Percentiles rank a stretch among this genome's conserved stretches.
Conservation (phyloP, 1,284 basidiomycete species). For the Veloboletus limbatus region DNA sequence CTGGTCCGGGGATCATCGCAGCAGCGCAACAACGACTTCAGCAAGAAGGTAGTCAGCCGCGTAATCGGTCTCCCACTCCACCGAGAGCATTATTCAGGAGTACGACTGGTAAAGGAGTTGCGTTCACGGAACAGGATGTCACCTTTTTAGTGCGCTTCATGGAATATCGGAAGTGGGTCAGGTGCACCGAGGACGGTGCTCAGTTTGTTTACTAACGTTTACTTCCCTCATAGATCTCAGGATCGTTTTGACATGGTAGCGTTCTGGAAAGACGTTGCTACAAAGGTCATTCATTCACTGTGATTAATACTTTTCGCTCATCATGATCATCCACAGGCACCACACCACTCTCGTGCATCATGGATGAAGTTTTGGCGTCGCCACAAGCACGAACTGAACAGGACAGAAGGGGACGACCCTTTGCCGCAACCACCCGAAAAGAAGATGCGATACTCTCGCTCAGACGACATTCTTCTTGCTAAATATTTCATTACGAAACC, state of each 20-base stretch:
- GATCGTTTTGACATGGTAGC: conserved; percentile 74
- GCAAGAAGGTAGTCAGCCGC: conserved; percentile 35
- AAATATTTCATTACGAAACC: conserved; percentile 65
- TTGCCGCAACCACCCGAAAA: conserved; percentile 74
- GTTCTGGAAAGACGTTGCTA: conserved; percentile 82
- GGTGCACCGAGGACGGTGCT: neutral
- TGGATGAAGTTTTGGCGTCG: conserved; percentile 88
- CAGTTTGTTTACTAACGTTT: conserved; percentile 9
- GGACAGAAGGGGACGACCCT: conserved; percentile 58
- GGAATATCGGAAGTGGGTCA: conserved; percentile 64
- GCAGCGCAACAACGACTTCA: conserved; percentile 44
- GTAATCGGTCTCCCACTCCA: conserved; percentile 72
- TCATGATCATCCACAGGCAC: conserved; percentile 47
- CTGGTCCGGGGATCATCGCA: conserved; percentile 45
- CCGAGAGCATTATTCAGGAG: conserved; percentile 73
- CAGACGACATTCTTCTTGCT: conserved; percentile 74
- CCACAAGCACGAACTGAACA: conserved; percentile 76
- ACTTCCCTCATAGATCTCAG: conserved; percentile 45
- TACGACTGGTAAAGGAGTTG: conserved; percentile 82
- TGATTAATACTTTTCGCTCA: neutral
- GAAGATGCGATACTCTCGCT: conserved; percentile 76
- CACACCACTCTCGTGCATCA: conserved; percentile 81
- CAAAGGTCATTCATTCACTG: conserved; percentile 45
- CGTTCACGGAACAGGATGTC: conserved; percentile 78
- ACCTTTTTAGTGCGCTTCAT: conserved; percentile 70